These are phyloP conservation scores for Teratosphaeria destructans DNA, from an alignment of 2,329 filamentous ascomycete genomes.

Conservation along the genomic window DNA sequence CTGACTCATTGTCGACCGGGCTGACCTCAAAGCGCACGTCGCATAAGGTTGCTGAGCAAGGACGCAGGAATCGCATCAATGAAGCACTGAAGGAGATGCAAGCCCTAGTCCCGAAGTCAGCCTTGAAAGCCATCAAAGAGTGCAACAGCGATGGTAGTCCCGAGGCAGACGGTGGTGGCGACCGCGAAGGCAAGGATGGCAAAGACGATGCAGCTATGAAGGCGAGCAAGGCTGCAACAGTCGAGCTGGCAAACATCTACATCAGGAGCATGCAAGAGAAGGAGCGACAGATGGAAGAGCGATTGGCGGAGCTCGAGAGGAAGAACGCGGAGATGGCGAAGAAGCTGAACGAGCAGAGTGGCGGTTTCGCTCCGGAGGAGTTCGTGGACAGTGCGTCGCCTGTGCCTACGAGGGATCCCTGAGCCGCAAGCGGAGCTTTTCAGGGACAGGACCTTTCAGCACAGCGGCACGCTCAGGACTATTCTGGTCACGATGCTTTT, in stretches of 20 bases:
- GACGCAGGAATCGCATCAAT: slow-evolving; percentile 89
- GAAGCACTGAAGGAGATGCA: slow-evolving; percentile 87
- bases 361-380: neutral
- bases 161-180: slow-evolving; percentile 40
- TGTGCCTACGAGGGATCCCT: neutral
- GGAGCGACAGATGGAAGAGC: slow-evolving; percentile 6
- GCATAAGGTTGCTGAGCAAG: slow-evolving; percentile 96
- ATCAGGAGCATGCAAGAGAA: slow-evolving; percentile 77
- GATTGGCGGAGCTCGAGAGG: slow-evolving; percentile 36
- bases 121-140: slow-evolving; percentile 13
- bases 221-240: slow-evolving; percentile 87
- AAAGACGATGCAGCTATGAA: slow-evolving; percentile 32
- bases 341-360: slow-evolving; percentile 9
- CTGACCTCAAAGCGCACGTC: slow-evolving; percentile 93
- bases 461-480: neutral
- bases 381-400: neutral
- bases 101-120: slow-evolving; percentile 58
- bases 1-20: slow-evolving; percentile 81
- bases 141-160: slow-evolving; percentile 31
- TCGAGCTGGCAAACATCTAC: slow-evolving; percentile 94
- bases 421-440: neutral
- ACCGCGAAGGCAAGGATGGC: slow-evolving; percentile 23
- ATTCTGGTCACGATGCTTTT: neutral
- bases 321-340: slow-evolving; percentile 22
- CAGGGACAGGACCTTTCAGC: neutral